phyloP scores from a whole-genome alignment of 2,329 filamentous ascomycete genomes.

The Endoconidiophora laricicola region DNA sequence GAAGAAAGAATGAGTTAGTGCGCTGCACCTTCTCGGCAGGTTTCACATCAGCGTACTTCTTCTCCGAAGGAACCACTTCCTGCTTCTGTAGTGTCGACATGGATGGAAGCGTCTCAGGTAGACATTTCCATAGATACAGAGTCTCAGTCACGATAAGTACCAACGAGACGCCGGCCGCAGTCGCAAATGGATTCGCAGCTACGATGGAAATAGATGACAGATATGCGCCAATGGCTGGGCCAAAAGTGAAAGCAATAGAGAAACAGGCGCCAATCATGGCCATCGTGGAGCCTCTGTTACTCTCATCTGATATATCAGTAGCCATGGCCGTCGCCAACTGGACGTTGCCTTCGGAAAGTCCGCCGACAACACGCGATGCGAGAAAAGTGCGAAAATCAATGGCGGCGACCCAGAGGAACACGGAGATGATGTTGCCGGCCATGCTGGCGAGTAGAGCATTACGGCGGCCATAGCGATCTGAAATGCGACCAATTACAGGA shows the following conservation, averaged over 20 bases:
- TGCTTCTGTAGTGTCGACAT: conserved; percentile 23
- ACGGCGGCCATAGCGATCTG: conserved; percentile 74
- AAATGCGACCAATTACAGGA: conserved; percentile 75
- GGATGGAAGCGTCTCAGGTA: conserved; percentile 73
- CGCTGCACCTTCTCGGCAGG: conserved; percentile 24
- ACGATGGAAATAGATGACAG: conserved; percentile 63
- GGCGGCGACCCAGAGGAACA: conserved; percentile 84
- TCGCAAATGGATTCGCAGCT: conserved; percentile 81
- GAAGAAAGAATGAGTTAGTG: conserved; percentile 67
- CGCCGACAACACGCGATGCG: conserved; percentile 80
- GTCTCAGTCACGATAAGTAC: conserved; percentile 76
- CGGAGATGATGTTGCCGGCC: conserved; percentile 81
- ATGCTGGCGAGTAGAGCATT: conserved; percentile 81
- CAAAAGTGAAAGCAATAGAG: conserved; percentile 92
- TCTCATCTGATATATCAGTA: conserved; percentile 82
- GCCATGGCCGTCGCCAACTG: conserved; percentile 93
- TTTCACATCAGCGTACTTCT: conserved; percentile 16
- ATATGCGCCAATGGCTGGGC: conserved; percentile 78
- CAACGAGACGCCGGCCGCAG: conserved; percentile 76
- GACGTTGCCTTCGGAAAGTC: conserved; percentile 89
- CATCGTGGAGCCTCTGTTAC: conserved; percentile 78
- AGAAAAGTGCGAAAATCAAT: conserved; percentile 93
- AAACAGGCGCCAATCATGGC: conserved; percentile 93
- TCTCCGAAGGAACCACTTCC: conserved; percentile 17
- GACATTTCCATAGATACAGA: conserved; percentile 61